Evolutionary conservation across 495 filamentous ascomycete genomes (phyloP), one percentile per base, ranked within the genome.

Genomic region (Penicillium bialowiezense): DNA sequence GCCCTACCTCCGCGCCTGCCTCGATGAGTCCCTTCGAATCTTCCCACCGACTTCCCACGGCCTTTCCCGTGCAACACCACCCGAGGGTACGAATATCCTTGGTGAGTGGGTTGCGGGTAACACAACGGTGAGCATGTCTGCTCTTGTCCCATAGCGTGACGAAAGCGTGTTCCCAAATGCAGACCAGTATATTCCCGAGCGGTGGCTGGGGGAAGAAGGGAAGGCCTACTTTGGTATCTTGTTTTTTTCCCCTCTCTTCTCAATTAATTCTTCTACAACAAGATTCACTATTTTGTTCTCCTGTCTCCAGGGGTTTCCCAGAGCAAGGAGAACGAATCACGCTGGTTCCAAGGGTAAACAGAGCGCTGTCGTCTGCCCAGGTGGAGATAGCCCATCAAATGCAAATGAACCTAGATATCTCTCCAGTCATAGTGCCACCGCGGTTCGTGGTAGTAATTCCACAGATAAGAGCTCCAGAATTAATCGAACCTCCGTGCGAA

Each of bases 161-260:
- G 57, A 61, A 13, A 18, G 43, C 14, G 48, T 55, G n/a, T 74
- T 68, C 55, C 53, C 56, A 9, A 47, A 70, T 12, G 51, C 69
- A 6, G 48, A 65, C 29, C 46, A 51, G 36, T 74, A 67, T 44
- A 55, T 56, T n/a, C 71, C 71, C 1, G 67, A 68, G 44, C 54
- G 71, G 20, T 74, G 64, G 64, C 46, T 72, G 1, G 61, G 56
- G 2, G 67, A 69, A 35, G 60, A 63, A 32, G 69, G 64, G 7
- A 74, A 77, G 49, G 57, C 60, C n/a, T n/a, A n/a, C n/a, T 12
- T 58, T 78, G 8, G 65, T 68, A 43, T 61, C 65, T 7, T 70
- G 69, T 44, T 69, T 78, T 26, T 57, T 77, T 36, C 59, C 71
- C 8, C 75, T 78, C 48, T 59, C 54, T 42, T n/a, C n/a, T n/a